Evolutionary conservation across 2,329 filamentous ascomycete genomes (phyloP).

Genomic region (Colletotrichum tropicale): DNA sequence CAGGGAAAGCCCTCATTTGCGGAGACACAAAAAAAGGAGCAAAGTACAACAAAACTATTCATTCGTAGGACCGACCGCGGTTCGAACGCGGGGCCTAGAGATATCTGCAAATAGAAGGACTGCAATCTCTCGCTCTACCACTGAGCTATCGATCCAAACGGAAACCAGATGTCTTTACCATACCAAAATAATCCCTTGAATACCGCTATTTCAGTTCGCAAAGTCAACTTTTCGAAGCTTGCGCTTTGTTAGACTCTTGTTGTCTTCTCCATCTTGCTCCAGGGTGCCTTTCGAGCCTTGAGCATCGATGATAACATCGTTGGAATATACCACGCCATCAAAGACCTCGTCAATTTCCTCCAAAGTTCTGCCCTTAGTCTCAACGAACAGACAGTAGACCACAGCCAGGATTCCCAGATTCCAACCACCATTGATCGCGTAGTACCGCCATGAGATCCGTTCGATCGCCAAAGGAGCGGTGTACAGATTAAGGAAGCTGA

Average conservation of each 20-base stretch:
- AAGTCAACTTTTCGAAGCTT: not conserved
- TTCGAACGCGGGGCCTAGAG: conserved; percentile 15
- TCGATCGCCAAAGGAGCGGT: not conserved
- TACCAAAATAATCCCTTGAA: not conserved
- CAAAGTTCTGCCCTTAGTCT: not conserved
- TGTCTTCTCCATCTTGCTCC: not conserved
- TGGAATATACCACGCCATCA: not conserved
- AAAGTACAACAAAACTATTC: not conserved
- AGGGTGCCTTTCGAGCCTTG: not conserved
- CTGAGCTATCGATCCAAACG: conserved; percentile 14
- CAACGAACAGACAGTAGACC: not conserved
- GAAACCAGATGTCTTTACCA: not conserved
- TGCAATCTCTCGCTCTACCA: conserved; percentile 19
- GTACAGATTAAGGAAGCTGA: not conserved
- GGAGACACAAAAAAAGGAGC: not conserved
- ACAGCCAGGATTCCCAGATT: not conserved
- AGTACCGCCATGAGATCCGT: not conserved
- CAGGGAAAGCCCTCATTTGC: not conserved
- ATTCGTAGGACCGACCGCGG: not conserved
- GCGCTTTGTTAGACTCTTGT: not conserved
- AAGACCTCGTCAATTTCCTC: not conserved
- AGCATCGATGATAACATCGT: not conserved
- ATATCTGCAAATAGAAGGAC: not conserved
- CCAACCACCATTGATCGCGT: not conserved
- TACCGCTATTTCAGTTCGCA: not conserved